phyloP scores from a whole-genome alignment of 345 rosid species.

The Excoecaria cochinchinensis region DNA sequence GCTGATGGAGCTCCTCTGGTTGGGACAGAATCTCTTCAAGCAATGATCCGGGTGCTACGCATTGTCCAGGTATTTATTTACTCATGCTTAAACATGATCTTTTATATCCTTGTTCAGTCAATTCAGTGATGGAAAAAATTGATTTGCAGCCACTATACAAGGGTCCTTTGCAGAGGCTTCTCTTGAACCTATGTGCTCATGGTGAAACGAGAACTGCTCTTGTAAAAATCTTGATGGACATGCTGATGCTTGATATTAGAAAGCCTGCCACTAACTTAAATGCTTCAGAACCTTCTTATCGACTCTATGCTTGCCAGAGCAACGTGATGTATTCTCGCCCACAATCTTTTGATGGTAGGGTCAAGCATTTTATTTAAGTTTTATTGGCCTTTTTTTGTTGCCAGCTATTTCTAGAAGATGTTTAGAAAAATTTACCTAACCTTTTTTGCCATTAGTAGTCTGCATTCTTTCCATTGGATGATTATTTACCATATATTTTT shows the following conservation, averaged over 20 bases:
- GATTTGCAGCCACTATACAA: constrained; percentile 80
- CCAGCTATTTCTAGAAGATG: too few species aligned
- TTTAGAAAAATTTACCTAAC: too few species aligned
- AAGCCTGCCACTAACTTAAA: constrained; percentile 44
- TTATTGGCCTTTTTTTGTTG: not conserved
- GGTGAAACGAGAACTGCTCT: constrained; percentile 72
- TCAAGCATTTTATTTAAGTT: not conserved
- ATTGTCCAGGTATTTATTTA: constrained; percentile 72
- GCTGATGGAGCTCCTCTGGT: constrained; percentile 91
- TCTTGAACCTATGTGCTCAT: constrained; percentile 89
- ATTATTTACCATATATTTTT: not conserved
- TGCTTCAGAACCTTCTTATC: constrained; percentile 60
- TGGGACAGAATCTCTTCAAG: constrained; percentile 71
- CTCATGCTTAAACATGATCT: not conserved
- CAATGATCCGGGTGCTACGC: constrained; percentile 87
- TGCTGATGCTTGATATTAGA: constrained; percentile 78
- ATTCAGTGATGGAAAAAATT: constrained; percentile 7
- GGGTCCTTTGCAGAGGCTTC: constrained; percentile 90
- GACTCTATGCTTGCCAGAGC: constrained; percentile 90
- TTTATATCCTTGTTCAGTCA: not conserved
- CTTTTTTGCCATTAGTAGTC: too few species aligned
- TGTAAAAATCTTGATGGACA: constrained; percentile 78
- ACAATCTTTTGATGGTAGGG: constrained; percentile 77
- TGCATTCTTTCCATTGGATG: not conserved
- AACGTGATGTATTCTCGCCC: constrained; percentile 94